Percentiles rank a stretch among this genome's conserved stretches.
phyloP scores from a whole-genome alignment of 306 rosid species.

The Coriaria nepalensis region DNA sequence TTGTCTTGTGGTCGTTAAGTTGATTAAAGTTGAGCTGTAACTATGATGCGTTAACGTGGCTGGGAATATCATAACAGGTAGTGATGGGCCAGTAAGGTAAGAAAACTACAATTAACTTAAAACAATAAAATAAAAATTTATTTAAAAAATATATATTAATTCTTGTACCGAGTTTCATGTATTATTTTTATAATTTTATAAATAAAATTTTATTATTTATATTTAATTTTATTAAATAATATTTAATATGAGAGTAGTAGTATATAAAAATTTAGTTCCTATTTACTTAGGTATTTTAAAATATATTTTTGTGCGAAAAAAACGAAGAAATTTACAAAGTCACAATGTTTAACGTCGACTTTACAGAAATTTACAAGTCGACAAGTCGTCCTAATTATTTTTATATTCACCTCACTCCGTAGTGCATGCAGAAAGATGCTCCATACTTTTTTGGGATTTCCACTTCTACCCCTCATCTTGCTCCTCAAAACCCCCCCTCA shows the following conservation, averaged over 20 bases:
- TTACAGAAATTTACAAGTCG: no score
- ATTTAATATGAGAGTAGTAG: no score
- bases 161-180: no score
- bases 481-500: conserved; percentile 79
- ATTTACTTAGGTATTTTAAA: no score
- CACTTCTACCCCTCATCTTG: conserved; percentile 37
- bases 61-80: conserved; percentile 23
- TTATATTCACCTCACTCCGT: conserved; percentile 24
- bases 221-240: no score
- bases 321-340: no score
- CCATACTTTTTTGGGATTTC: neutral
- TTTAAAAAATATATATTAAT: no score
- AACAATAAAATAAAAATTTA: conserved; percentile 4
- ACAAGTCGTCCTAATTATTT: conserved; percentile 53
- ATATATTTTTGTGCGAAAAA: no score
- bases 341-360: no score
- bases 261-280: no score
- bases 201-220: no score
- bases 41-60: conserved; percentile 89
- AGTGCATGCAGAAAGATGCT: conserved; percentile 46
- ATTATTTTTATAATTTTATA: no score
- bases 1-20: neutral
- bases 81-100: conserved; percentile 12
- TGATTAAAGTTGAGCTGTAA: conserved; percentile 69
- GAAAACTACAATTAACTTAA: conserved; percentile 34